Evolutionary conservation across 2,329 filamentous ascomycete genomes (phyloP), one percentile per base, ranked within the genome.

Genomic region (Fusarium solani-melongenae): DNA sequence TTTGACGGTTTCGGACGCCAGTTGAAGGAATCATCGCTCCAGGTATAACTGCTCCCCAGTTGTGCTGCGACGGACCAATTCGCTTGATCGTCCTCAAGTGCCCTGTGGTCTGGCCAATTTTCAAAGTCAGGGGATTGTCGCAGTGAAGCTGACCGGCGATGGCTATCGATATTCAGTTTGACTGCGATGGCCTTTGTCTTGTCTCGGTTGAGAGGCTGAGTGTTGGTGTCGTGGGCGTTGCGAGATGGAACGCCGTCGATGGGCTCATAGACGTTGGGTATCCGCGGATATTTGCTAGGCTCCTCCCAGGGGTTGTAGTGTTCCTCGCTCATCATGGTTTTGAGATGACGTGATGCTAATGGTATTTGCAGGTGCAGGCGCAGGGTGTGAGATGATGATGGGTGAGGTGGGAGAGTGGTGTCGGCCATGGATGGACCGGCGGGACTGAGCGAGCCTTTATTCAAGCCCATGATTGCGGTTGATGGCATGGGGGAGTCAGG

Each of bases 231-330:
- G 61, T 65, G 66, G 64, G 62, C 29, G 34, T 44, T 31, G 20
- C 14, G 22, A 63, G 65, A 24, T 46, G 67, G 67, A 5, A 56
- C 20, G 36, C 58, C 39, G 10, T 64, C 57, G 33, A 77, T 69
- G 11, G 73, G 73, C 34, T 78, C 76, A 62, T 78, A 74, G 17
- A 76, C 76, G 29, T 78, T 69, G 41, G 72, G 68, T 62, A 76
- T 72, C 55, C 72, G 63, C 14, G 70, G 73, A 34, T 72, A 73
- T 55, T 75, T 53, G 55, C 66, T 75, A 41, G 72, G 69, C 41
- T 69, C 64, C 15, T 70, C 72, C 72, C 72, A 74, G 7, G 69
- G 63, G 53, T 63, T 72, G 53, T 62, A 69, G 27, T 70, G 51
- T 53, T 74, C 71, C 36, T 74, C 65, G 20, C 49, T 69, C 65